These are phyloP conservation scores for Hibiscus syriacus DNA, from an alignment of 345 rosid genomes.

Conservation along the genomic window DNA sequence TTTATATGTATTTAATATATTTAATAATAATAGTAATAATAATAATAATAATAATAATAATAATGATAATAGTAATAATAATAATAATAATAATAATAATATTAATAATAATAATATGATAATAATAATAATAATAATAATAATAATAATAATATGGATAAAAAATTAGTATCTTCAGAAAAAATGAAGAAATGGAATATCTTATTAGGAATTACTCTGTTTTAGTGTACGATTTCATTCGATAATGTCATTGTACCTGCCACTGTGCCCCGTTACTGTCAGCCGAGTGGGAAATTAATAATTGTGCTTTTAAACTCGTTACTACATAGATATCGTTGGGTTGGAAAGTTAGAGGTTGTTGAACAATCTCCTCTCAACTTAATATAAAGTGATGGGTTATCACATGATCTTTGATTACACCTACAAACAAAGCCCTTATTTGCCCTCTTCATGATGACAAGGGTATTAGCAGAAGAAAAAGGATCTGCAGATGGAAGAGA, in stretches of 20 bases:
- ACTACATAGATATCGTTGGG: background rate
- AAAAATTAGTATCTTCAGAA: too few relatives aligned
- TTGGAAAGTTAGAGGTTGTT: background rate
- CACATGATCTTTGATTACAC: slow-evolving; percentile 11
- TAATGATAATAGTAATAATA: too few relatives aligned
- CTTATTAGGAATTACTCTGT: background rate
- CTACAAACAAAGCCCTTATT: background rate
- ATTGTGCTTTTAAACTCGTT: background rate
- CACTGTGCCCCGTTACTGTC: background rate
- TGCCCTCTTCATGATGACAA: slow-evolving; percentile 9
- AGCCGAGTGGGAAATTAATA: background rate
- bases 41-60: too few relatives aligned
- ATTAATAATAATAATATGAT: too few relatives aligned
- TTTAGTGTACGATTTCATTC: background rate
- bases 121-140: too few relatives aligned
- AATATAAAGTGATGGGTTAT: background rate
- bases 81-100: too few relatives aligned
- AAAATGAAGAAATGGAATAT: background rate
- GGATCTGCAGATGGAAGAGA: slow-evolving; percentile 19
- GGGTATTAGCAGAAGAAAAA: slow-evolving; percentile 27
- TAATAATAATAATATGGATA: too few relatives aligned
- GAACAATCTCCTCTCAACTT: background rate
- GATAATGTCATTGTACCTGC: background rate
- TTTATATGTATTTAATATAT: too few relatives aligned
- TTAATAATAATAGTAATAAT: too few relatives aligned